phyloP scores from a whole-genome alignment of 257 asterid species.

The Ballota nigra region DNA sequence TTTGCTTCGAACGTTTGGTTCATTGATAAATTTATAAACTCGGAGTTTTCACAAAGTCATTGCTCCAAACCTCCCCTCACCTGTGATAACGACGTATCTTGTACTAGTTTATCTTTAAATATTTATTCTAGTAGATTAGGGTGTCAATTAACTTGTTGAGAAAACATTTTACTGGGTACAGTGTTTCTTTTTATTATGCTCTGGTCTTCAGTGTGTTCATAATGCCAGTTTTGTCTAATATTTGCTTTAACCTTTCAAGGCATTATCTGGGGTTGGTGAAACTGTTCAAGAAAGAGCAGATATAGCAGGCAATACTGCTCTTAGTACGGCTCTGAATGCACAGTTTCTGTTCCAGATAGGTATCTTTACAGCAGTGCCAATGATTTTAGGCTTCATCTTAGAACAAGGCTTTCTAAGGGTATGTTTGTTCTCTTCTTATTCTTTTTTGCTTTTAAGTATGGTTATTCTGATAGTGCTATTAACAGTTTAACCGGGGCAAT shows the following conservation, averaged over 20 bases:
- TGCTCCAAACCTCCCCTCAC: neutral
- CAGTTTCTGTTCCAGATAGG: constrained; percentile 98
- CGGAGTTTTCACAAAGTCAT: neutral
- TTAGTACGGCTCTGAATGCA: constrained; percentile 83
- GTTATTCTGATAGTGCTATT: constrained; percentile 5
- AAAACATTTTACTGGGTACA: neutral
- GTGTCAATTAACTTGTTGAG: constrained; percentile 13
- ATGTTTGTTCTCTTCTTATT: constrained; percentile 24
- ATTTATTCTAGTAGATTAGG: neutral
- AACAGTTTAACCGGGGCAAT: neutral
- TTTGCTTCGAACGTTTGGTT: neutral
- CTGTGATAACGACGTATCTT: neutral
- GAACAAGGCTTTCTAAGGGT: constrained; percentile 97
- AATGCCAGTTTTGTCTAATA: constrained; percentile 12
- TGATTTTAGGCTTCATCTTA: constrained; percentile 87
- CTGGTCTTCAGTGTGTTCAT: constrained; percentile 2
- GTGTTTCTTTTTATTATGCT: constrained; percentile 3
- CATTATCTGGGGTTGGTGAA: constrained; percentile 96
- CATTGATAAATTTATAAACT: neutral
- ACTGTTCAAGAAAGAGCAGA: constrained; percentile 52
- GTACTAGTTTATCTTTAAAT: neutral
- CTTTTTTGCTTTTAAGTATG: neutral
- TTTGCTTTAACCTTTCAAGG: constrained; percentile 46
- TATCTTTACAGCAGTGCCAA: constrained; percentile 85
- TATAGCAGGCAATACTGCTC: constrained; percentile 56